Percentiles rank a stretch among this genome's conserved stretches.
Conservation (phyloP, 169 alveolate species). For the Pseudocohnilembus persalinus region DNA sequence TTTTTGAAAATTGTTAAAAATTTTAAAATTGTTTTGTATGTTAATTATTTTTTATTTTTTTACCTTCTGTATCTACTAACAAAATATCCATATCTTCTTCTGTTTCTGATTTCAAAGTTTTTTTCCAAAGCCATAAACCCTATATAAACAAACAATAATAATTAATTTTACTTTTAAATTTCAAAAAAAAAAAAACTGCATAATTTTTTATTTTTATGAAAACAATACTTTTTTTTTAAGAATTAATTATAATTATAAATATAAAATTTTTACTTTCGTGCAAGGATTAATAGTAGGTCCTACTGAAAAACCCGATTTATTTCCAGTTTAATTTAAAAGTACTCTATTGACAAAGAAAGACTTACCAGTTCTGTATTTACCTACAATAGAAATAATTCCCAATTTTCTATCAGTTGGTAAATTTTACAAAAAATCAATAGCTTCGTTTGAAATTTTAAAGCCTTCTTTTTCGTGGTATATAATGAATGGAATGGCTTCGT, state of each 20-base stretch:
- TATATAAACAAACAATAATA: background rate
- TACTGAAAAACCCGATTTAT: constrained; percentile 71
- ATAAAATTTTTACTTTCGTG: constrained; percentile 60
- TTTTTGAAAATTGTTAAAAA: background rate
- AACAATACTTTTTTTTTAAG: too few relatives aligned
- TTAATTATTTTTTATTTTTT: too few relatives aligned
- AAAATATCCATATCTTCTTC: constrained; percentile 68
- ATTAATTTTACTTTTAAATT: background rate
- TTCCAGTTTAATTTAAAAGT: constrained; percentile 57
- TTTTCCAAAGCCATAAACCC: constrained; percentile 85
- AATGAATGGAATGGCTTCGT: constrained; percentile 35
- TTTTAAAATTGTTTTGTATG: too few relatives aligned
- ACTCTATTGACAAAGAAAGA: constrained; percentile 79
- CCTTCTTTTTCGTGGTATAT: constrained; percentile 38
- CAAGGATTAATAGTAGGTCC: constrained; percentile 87
- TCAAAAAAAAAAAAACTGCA: background rate
- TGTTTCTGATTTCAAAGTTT: constrained; percentile 59
- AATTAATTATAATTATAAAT: too few relatives aligned
- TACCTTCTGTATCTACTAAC: constrained; percentile 75
- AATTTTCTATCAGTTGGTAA: constrained; percentile 48
- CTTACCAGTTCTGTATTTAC: constrained; percentile 86
- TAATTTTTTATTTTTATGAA: background rate
- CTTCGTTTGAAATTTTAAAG: constrained; percentile 48
- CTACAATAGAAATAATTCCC: constrained; percentile 82
- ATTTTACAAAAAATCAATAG: constrained; percentile 36